phyloP scores from a whole-genome alignment of 1,284 basidiomycete genomes.

The Exobasidium cylindrosporum region DNA sequence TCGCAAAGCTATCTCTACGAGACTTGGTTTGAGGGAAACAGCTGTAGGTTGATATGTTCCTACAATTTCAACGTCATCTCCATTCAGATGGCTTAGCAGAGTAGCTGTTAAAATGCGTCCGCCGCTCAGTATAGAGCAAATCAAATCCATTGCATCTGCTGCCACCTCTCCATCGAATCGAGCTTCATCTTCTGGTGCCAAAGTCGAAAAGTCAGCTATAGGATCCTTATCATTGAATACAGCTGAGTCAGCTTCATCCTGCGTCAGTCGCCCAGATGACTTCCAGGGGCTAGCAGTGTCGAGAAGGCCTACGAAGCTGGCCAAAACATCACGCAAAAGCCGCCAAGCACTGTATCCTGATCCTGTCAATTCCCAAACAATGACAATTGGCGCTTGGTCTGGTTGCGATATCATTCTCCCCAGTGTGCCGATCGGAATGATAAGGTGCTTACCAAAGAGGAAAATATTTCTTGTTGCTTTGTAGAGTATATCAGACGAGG shows the following conservation, averaged over 20 bases:
- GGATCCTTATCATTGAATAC: slow-evolving; percentile 10
- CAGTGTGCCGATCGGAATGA: slow-evolving; percentile 65
- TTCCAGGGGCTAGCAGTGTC: neutral
- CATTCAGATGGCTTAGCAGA: slow-evolving; percentile 67
- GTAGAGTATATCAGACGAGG: slow-evolving; percentile 63
- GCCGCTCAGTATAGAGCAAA: slow-evolving; percentile 71
- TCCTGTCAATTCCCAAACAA: slow-evolving; percentile 72
- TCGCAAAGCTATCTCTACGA: slow-evolving; percentile 75
- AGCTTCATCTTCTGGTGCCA: slow-evolving; percentile 12
- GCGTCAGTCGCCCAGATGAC: neutral
- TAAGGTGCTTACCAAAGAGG: slow-evolving; percentile 69
- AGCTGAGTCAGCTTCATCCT: slow-evolving; percentile 2
- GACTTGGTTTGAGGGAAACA: slow-evolving; percentile 57
- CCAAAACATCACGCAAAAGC: slow-evolving; percentile 71
- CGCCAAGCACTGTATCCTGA: slow-evolving; percentile 69
- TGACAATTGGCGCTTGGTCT: slow-evolving; percentile 66
- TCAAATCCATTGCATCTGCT: slow-evolving; percentile 72
- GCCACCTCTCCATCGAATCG: slow-evolving; percentile 61
- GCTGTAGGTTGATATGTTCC: neutral
- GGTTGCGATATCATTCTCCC: slow-evolving; percentile 68
- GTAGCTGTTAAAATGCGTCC: slow-evolving; percentile 66
- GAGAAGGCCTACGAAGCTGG: slow-evolving; percentile 60
- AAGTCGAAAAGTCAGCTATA: slow-evolving; percentile 5
- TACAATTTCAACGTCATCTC: slow-evolving; percentile 24
- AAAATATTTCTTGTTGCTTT: slow-evolving; percentile 67